These are phyloP conservation scores for Aspergillus sclerotioniger DNA, from an alignment of 495 filamentous ascomycete genomes.

Conservation along the genomic window DNA sequence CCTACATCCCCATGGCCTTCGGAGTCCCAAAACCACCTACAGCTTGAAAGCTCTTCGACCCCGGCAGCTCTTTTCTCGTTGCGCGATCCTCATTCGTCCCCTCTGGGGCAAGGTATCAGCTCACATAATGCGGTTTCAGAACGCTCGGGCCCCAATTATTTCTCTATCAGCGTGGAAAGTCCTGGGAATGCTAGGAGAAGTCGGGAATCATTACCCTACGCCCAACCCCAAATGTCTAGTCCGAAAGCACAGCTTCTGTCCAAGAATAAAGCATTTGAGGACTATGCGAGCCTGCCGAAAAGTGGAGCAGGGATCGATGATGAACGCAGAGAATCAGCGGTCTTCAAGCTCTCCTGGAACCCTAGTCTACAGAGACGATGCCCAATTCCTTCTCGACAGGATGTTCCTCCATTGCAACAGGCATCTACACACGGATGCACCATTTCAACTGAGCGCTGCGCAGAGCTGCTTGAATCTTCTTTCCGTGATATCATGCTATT, in stretches of 20 bases:
- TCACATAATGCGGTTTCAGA: constrained; percentile 39
- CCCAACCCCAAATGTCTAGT: constrained; percentile 65
- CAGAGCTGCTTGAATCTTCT: constrained; percentile 59
- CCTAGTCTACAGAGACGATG: constrained; percentile 11
- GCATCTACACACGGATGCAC: constrained; percentile 6
- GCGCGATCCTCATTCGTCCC: constrained; percentile 36
- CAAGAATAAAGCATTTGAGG: constrained; percentile 74
- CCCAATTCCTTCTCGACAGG: not conserved
- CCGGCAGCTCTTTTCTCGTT: constrained; percentile 28
- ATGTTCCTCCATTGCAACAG: not conserved
- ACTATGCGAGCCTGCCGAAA: constrained; percentile 57
- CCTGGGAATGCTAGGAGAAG: constrained; percentile 58
- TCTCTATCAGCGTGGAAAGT: constrained; percentile 67
- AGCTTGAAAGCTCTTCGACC: constrained; percentile 27
- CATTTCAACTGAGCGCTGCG: constrained; percentile 63
- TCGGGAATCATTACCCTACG: constrained; percentile 68
- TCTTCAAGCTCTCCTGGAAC: constrained; percentile 21
- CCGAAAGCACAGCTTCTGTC: constrained; percentile 65
- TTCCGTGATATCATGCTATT: constrained; percentile 65
- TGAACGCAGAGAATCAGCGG: constrained; percentile 20
- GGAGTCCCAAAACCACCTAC: constrained; percentile 25
- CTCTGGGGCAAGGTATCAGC: constrained; percentile 38
- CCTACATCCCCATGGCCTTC: constrained; percentile 47
- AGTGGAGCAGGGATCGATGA: constrained; percentile 26
- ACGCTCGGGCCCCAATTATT: constrained; percentile 75